Conservation (phyloP, 768 basidiomycete genomes). For the Boletus rubroflammeus region DNA sequence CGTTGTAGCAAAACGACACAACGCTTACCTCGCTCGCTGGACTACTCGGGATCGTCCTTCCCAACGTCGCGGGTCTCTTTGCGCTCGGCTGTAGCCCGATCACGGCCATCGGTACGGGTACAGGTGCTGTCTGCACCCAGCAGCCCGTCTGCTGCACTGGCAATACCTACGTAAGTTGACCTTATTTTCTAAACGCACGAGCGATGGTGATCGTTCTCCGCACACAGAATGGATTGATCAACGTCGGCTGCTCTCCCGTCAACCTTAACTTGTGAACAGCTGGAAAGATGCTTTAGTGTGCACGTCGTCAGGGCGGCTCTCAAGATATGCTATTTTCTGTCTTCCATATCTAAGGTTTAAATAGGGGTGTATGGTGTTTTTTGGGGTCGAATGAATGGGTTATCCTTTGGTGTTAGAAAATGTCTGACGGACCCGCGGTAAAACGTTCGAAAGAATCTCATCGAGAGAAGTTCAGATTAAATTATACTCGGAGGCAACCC, state of each 20-base stretch:
- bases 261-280: not conserved
- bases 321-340: not conserved
- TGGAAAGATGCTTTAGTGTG: not conserved
- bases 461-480: no score
- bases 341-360: not conserved
- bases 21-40: not conserved
- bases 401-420: not conserved
- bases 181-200: no score
- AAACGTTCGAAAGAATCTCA: no score
- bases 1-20: not conserved
- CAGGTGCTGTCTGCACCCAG: conserved; percentile 2
- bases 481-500: no score
- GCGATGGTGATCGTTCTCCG: not conserved
- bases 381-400: not conserved
- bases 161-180: conserved; percentile 9
- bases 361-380: no score
- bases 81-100: conserved; percentile 5
- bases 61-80: not conserved
- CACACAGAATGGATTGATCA: conserved; percentile 9
- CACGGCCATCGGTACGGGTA: not conserved
- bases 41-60: not conserved
- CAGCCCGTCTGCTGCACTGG: conserved; percentile 19
- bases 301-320: not conserved
- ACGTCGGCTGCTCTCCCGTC: conserved; percentile 17
- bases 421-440: no score